A percentile compares a stretch with the other conserved stretches of the same genome.
phyloP scores from a whole-genome alignment of 495 filamentous ascomycete genomes.

The Neurospora hispaniola region DNA sequence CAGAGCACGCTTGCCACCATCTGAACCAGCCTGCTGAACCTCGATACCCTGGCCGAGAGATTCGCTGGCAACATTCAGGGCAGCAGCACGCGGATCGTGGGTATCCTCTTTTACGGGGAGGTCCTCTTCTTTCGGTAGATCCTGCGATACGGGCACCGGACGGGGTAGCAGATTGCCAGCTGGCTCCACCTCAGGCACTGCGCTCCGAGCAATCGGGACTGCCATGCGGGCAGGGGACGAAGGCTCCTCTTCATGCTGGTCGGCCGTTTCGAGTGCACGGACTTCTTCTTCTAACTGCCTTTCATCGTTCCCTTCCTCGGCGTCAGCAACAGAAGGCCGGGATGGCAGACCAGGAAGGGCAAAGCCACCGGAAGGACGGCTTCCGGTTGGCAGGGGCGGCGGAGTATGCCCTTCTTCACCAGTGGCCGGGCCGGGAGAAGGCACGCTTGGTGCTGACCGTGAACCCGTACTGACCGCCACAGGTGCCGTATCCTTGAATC shows the following conservation, averaged over 20 bases:
- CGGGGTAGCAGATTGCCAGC: constrained; percentile 37
- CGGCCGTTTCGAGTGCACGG: constrained; percentile 27
- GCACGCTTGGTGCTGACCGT: constrained; percentile 28
- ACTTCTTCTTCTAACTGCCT: constrained; percentile 25
- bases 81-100: constrained; percentile 54
- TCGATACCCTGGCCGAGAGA: constrained; percentile 22
- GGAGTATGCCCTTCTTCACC: constrained; percentile 33
- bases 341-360: constrained; percentile 65
- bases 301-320: constrained; percentile 48
- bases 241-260: constrained; percentile 28
- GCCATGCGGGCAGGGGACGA: constrained; percentile 77
- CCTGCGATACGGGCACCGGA: constrained; percentile 42
- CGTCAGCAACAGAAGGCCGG: constrained; percentile 42
- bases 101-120: constrained; percentile 50
- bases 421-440: constrained; percentile 10
- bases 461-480: constrained; percentile 44
- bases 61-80: constrained; percentile 39
- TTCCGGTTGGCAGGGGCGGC: constrained; percentile 50
- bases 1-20: constrained; percentile 56
- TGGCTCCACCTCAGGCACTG: constrained; percentile 42
- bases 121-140: constrained; percentile 51
- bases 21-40: constrained; percentile 15
- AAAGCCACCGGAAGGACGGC: constrained; percentile 54
- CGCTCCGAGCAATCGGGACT: constrained; percentile 65
- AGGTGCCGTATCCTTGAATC: constrained; percentile 58